Conservation (phyloP, 1,139 yeast genomes). For the Petasospora rhodanensis region DNA sequence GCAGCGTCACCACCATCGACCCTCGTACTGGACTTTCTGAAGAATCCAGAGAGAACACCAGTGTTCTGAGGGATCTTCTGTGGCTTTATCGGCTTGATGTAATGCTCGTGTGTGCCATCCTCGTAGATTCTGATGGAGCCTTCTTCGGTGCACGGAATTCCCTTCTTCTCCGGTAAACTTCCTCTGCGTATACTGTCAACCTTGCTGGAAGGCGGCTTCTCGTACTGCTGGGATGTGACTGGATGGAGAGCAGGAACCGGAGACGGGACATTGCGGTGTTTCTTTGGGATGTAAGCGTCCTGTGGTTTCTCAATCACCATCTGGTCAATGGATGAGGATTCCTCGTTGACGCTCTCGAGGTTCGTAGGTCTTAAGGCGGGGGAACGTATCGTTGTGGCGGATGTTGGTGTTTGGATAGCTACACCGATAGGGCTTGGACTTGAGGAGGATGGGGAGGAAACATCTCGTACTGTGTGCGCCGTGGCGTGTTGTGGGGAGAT, state of each 20-base stretch:
- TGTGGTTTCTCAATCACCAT: slow-evolving; percentile 1
- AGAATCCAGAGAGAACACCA: slow-evolving; percentile 25
- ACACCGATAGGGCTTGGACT: too few relatives aligned
- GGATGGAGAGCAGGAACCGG: neutral
- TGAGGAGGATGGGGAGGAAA: slow-evolving; percentile 1
- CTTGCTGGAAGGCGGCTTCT: slow-evolving; percentile 2
- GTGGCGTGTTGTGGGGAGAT: slow-evolving; percentile 1
- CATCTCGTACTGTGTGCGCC: too few relatives aligned
- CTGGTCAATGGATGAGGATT: too few relatives aligned
- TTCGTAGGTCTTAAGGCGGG: neutral
- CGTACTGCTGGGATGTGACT: slow-evolving; percentile 2
- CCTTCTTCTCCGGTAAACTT: too few relatives aligned
- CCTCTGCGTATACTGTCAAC: neutral
- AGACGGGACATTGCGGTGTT: neutral
- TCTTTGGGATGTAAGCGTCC: slow-evolving; percentile 1
- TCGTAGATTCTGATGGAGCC: slow-evolving; percentile 30
- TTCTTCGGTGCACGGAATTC: slow-evolving; percentile 14
- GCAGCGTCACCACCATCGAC: slow-evolving; percentile 24
- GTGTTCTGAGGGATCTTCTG: slow-evolving; percentile 28
- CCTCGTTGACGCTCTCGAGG: neutral
- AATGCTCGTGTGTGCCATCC: slow-evolving; percentile 35
- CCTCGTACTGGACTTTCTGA: slow-evolving; percentile 25
- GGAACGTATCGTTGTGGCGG: neutral
- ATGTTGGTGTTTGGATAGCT: too few relatives aligned
- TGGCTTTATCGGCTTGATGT: slow-evolving; percentile 26